These are phyloP conservation scores for Pestalotiopsis sp. DNA, from an alignment of 2,329 filamentous ascomycete genomes.

Conservation along the genomic window DNA sequence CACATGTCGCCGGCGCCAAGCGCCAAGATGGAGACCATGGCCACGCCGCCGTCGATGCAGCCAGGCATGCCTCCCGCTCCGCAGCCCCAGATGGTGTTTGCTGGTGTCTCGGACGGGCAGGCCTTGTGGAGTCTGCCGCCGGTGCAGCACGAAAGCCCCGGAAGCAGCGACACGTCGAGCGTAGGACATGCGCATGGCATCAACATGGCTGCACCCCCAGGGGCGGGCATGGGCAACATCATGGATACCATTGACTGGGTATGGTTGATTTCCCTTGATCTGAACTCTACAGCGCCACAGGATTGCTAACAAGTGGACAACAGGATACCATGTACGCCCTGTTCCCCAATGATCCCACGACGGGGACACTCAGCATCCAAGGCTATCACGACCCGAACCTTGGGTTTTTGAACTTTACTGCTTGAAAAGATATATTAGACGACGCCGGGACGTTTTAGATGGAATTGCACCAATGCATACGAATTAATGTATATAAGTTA, in stretches of 20 bases:
- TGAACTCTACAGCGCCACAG: neutral
- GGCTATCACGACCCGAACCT: constrained; percentile 39
- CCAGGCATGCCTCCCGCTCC: constrained; percentile 9
- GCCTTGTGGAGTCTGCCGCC: constrained; percentile 46
- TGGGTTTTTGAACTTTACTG: constrained; percentile 30
- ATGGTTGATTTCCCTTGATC: constrained; percentile 18
- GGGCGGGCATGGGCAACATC: constrained; percentile 26
- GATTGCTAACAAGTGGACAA: neutral
- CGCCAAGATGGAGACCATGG: constrained; percentile 8
- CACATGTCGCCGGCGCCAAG: constrained; percentile 14
- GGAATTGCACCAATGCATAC: neutral
- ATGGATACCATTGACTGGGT: constrained; percentile 69
- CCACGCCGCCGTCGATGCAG: constrained; percentile 6
- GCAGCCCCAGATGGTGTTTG: constrained; percentile 40
- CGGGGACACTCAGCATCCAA: constrained; percentile 38
- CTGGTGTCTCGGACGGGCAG: constrained; percentile 50
- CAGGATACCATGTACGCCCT: constrained; percentile 39
- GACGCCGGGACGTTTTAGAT: neutral
- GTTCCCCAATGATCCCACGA: constrained; percentile 40
- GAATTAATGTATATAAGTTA: neutral
- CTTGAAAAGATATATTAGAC: constrained; percentile 8
- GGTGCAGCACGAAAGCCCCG: constrained; percentile 40
- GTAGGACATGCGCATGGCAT: constrained; percentile 18
- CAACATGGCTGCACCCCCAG: neutral
- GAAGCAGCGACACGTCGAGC: constrained; percentile 43